Base-by-base conservation (phyloP, 495 filamentous ascomycete species). In the Annulohypoxylon maeteangense region DNA sequence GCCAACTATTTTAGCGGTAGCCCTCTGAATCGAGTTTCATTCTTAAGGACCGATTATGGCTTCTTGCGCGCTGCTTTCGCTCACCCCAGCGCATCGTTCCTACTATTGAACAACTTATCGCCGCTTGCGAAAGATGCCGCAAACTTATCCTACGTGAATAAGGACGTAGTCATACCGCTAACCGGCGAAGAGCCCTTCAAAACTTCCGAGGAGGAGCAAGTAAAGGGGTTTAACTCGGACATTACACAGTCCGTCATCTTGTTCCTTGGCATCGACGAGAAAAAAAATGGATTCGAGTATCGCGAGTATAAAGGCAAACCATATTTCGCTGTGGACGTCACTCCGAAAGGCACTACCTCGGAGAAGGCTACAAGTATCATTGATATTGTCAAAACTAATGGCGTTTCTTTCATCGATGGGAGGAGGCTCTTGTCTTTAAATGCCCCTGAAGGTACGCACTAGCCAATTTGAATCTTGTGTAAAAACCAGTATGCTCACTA, bases 1-100 rank as follows among this genome's bases (percentile, higher is more conserved):
- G 89, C 91, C 71, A 98, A 99, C 82, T 99, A 98, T 86, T 98
- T 97, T 83, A 91, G 93, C 64, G 93, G 94, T 86, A 80, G 78
- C 51, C 84, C 84, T 0, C 70, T 88, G 27, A 88, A 88, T 74
- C 81, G 86, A 4, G 85, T 98, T 2, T 94, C 93, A 1, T 99
- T 98, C 78, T 84, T 98, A 40, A 91, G 95, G 25, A 83, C 84
- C 16, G 91, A 97, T 67, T 88, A 94, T 70, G 74, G 78, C 3
- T 99, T 98, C 78, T 87, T 99, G 18, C 88, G 88, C 51, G 83
- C 85, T 27, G 95, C 93, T 20, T 85, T 94, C 68, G 87, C 85
- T 55, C 92, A 94, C 79, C 89, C 88, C 0, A 84, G 83, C 0
- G 87, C 91, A 8, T 80, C 82, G 4, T 95, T 97, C 80, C 77